phyloP scores from a whole-genome alignment of 169 alveolate species.

The Pseudocohnilembus persalinus region DNA sequence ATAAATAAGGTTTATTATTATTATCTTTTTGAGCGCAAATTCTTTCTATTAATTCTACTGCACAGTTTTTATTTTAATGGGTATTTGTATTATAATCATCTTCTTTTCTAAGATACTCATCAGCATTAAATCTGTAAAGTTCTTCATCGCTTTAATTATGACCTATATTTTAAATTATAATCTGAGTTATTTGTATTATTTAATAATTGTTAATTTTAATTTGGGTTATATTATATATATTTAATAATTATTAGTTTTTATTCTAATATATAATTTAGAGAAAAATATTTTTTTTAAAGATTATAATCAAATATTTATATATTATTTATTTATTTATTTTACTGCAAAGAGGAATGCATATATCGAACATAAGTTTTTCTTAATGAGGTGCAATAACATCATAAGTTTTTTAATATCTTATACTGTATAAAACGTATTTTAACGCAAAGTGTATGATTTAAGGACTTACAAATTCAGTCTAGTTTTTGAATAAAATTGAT shows the following conservation, averaged over 20 bases:
- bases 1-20: conserved; percentile 23
- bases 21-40: conserved; percentile 1
- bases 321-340: too few species aligned
- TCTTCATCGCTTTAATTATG: conserved; percentile 27
- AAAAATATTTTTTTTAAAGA: too few species aligned
- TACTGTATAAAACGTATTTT: not conserved
- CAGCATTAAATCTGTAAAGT: conserved; percentile 47
- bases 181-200: too few species aligned
- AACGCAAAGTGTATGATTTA: not conserved
- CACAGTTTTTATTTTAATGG: conserved; percentile 31
- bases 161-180: too few species aligned
- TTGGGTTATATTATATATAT: too few species aligned
- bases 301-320: too few species aligned
- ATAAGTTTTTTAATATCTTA: not conserved
- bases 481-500: not conserved
- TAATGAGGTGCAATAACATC: not conserved
- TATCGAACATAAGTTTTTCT: not conserved
- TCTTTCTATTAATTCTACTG: conserved; percentile 34
- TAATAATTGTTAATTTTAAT: too few species aligned
- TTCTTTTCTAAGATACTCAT: conserved; percentile 49
- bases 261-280: too few species aligned
- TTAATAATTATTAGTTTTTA: too few species aligned
- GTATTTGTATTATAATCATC: conserved; percentile 43
- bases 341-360: not conserved
- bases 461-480: not conserved